A percentile compares a stretch with the other conserved stretches of the same genome.
These are phyloP conservation scores for Helotiales sp. DNA, from an alignment of 2,329 filamentous ascomycete genomes.

Conservation along the genomic window DNA sequence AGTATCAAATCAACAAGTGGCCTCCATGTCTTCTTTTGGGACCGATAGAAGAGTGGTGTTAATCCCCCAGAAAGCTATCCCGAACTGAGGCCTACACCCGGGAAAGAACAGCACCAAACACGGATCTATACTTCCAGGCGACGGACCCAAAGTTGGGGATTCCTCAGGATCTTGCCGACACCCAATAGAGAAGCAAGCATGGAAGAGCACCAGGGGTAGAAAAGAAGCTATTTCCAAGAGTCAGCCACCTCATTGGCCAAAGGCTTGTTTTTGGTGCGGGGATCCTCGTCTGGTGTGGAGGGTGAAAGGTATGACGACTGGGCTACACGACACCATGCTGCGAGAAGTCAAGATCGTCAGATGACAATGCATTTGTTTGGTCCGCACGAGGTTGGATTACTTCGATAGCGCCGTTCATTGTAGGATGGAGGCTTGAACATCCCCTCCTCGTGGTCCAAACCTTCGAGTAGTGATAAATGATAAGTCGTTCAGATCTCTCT, in stretches of 20 bases:
- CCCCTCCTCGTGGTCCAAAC: background rate
- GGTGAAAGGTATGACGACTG: background rate
- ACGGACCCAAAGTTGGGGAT: background rate
- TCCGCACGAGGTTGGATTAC: background rate
- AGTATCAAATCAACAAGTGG: too few relatives aligned
- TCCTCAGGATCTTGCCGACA: background rate
- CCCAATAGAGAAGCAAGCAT: background rate
- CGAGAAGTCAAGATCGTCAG: constrained; percentile 8
- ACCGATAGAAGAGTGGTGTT: background rate
- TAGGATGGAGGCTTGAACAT: background rate
- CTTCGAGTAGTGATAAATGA: background rate
- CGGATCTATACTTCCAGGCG: background rate
- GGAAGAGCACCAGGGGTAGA: constrained; percentile 18
- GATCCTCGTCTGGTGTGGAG: background rate
- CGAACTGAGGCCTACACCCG: background rate
- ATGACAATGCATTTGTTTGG: background rate
- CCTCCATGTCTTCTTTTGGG: background rate
- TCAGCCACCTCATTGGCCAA: constrained; percentile 11
- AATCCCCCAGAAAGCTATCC: background rate
- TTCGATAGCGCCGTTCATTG: background rate
- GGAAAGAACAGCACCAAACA: background rate
- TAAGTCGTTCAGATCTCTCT: background rate
- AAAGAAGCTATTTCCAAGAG: constrained; percentile 17
- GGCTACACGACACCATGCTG: constrained; percentile 10
- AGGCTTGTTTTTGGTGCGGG: constrained; percentile 13